Evolutionary conservation across 2,329 filamentous ascomycete genomes (phyloP).

Genomic region (Emmonsia crescens): DNA sequence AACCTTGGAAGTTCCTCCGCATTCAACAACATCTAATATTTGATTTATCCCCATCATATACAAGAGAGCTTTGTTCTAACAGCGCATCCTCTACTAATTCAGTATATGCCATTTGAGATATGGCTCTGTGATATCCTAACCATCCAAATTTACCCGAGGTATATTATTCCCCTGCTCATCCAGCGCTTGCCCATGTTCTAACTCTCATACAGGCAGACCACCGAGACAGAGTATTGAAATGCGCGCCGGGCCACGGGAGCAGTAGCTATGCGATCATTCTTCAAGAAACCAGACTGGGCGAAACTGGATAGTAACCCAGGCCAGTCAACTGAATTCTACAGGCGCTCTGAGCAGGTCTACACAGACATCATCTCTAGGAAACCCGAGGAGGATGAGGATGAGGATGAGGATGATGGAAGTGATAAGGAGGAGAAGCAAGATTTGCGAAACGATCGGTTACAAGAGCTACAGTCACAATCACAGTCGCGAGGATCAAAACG

Average conservation of each 20-base stretch:
- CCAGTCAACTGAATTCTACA: constrained; percentile 37
- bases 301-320: constrained; percentile 22
- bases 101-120: background rate
- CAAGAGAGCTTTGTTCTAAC: background rate
- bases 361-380: constrained; percentile 35
- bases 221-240: background rate
- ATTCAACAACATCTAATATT: background rate
- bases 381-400: constrained; percentile 13
- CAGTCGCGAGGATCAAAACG: constrained; percentile 12
- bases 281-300: constrained; percentile 47
- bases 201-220: background rate
- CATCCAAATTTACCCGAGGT: background rate
- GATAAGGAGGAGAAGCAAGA: constrained; percentile 13
- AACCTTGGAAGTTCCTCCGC: background rate
- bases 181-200: background rate
- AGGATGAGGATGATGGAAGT: constrained; percentile 3
- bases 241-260: background rate
- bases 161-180: background rate
- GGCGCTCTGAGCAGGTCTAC: constrained; percentile 38
- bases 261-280: constrained; percentile 34
- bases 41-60: background rate
- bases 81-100: background rate
- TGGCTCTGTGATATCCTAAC: background rate
- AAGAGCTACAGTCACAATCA: background rate
- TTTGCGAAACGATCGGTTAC: background rate